Percentiles rank a stretch among this genome's conserved stretches.
Conservation (phyloP, 495 filamentous ascomycete genomes). For the Hypoxylon cercidicola region DNA sequence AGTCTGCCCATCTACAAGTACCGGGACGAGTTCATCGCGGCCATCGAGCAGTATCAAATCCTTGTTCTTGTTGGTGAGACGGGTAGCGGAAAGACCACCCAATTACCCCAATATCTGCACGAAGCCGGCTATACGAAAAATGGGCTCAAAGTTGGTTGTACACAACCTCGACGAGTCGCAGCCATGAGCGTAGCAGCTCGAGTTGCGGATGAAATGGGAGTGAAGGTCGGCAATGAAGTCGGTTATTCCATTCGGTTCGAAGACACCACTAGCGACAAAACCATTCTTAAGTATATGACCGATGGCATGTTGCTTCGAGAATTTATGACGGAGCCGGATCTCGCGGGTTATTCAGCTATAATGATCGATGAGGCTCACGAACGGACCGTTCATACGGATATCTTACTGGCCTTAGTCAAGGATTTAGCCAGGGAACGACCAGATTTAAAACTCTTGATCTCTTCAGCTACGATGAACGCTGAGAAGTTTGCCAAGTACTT, state of each 20-base stretch:
- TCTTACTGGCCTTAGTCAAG: constrained; percentile 89
- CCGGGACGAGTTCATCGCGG: constrained; percentile 74
- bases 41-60: constrained; percentile 79
- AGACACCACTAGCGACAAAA: constrained; percentile 92
- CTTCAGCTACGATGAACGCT: constrained; percentile 94
- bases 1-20: constrained; percentile 91
- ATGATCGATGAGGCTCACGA: constrained; percentile 99
- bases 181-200: constrained; percentile 96
- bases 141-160: constrained; percentile 76
- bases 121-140: constrained; percentile 90
- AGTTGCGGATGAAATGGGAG: constrained; percentile 94
- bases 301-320: constrained; percentile 96
- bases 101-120: constrained; percentile 88
- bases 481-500: constrained; percentile 94
- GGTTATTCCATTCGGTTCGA: constrained; percentile 98
- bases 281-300: constrained; percentile 95
- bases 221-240: constrained; percentile 90
- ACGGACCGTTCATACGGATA: constrained; percentile 89
- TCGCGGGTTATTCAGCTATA: constrained; percentile 84
- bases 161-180: constrained; percentile 93
- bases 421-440: constrained; percentile 88
- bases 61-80: constrained; percentile 90
- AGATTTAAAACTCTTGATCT: constrained; percentile 92
- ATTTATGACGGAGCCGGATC: constrained; percentile 87
- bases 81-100: constrained; percentile 89